These are phyloP conservation scores for Colletotrichum incanum DNA, from an alignment of 2,329 filamentous ascomycete genomes.

Conservation along the genomic window DNA sequence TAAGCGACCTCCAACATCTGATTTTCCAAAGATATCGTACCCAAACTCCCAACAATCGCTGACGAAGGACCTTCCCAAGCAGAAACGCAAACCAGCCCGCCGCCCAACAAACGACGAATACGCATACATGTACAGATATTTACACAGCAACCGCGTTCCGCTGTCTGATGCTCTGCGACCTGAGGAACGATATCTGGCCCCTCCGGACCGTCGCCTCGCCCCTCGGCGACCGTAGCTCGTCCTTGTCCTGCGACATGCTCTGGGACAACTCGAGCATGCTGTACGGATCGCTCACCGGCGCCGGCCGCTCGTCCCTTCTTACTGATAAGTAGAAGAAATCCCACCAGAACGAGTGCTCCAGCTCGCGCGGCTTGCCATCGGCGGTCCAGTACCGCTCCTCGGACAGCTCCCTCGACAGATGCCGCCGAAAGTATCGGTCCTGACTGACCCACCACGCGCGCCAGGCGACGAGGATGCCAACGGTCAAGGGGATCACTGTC, in stretches of 20 bases:
- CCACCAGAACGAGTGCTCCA: constrained; percentile 60
- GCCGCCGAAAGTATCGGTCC: constrained; percentile 62
- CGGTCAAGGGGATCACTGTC: constrained; percentile 59
- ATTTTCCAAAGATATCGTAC: background rate
- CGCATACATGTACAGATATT: background rate
- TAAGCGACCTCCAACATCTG: too few relatives aligned
- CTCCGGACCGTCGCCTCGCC: constrained; percentile 31
- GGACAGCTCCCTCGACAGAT: constrained; percentile 62
- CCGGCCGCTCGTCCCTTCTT: constrained; percentile 50
- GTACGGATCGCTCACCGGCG: constrained; percentile 21
- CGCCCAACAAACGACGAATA: background rate
- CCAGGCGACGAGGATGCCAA: constrained; percentile 60
- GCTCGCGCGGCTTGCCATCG: constrained; percentile 58
- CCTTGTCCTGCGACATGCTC: constrained; percentile 34
- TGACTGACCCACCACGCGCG: constrained; percentile 65
- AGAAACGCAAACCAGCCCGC: background rate
- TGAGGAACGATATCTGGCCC: constrained; percentile 37
- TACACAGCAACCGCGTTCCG: constrained; percentile 35
- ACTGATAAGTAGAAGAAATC: constrained; percentile 62
- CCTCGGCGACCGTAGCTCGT: constrained; percentile 34
- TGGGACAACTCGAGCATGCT: constrained; percentile 31
- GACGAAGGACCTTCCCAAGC: background rate
- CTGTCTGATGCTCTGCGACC: constrained; percentile 38
- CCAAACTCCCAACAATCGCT: background rate
- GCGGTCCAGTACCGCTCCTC: constrained; percentile 65